Conservation (phyloP, 2,329 filamentous ascomycete genomes). For the Teratosphaeria zuluensis region DNA sequence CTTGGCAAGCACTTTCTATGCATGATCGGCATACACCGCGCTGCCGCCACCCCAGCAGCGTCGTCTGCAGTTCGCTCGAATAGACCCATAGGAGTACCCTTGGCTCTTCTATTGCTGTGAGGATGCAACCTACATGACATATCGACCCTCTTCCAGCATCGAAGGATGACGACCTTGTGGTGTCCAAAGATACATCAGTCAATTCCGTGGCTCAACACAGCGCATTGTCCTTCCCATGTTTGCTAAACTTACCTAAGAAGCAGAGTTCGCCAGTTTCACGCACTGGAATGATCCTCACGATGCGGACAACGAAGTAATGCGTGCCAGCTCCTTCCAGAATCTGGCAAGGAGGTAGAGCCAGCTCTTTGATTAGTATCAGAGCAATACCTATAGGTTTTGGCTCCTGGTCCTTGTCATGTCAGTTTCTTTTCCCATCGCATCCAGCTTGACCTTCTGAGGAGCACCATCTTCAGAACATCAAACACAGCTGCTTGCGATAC, state of each 20-base stretch:
- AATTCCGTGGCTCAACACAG: background rate
- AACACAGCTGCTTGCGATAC: background rate
- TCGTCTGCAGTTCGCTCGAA: background rate
- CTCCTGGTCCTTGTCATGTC: background rate
- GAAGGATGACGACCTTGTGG: background rate
- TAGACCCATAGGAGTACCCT: background rate
- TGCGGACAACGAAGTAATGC: background rate
- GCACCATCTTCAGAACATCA: background rate
- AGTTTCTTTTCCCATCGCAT: background rate
- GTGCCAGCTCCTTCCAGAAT: background rate
- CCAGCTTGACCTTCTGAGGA: background rate
- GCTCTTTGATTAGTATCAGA: background rate
- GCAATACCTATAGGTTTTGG: background rate
- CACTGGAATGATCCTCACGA: background rate
- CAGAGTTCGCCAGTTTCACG: background rate
- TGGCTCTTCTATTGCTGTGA: background rate
- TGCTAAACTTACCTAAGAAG: background rate
- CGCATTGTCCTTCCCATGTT: background rate
- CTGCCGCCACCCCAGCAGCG: too few relatives aligned
- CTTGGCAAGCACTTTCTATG: background rate
- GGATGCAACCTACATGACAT: background rate
- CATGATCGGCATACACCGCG: background rate
- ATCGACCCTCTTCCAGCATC: background rate
- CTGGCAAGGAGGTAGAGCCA: background rate
- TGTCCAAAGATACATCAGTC: background rate